Conservation (phyloP, 1,139 yeast species). For the Scheffersomyces illinoinensis region DNA sequence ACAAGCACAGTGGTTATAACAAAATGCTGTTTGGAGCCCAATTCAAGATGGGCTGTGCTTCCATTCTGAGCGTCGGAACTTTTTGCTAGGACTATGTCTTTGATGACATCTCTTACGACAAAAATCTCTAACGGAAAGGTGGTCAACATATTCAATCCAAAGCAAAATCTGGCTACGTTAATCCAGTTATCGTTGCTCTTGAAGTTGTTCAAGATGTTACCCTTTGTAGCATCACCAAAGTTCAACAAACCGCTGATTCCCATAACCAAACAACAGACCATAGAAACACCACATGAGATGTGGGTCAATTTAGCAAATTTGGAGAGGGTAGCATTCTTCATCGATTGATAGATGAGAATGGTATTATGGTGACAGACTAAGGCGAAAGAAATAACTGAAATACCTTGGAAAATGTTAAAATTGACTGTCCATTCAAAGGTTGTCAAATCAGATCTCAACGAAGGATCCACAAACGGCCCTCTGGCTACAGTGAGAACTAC, state of each 20-base stretch:
- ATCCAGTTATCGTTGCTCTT: slow-evolving; percentile 70
- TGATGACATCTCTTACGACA: slow-evolving; percentile 82
- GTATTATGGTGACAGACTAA: slow-evolving; percentile 95
- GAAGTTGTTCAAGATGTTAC: slow-evolving; percentile 85
- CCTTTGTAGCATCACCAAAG: slow-evolving; percentile 78
- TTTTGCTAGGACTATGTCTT: slow-evolving; percentile 54
- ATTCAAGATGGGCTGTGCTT: slow-evolving; percentile 39
- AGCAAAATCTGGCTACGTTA: slow-evolving; percentile 85
- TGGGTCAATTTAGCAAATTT: slow-evolving; percentile 80
- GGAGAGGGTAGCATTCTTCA: slow-evolving; percentile 71
- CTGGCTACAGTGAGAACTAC: slow-evolving; percentile 70
- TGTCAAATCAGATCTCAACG: slow-evolving; percentile 49
- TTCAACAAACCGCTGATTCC: slow-evolving; percentile 78
- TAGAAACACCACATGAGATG: slow-evolving; percentile 77
- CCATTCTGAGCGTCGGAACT: slow-evolving; percentile 11
- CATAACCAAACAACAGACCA: slow-evolving; percentile 75
- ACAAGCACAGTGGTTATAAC: slow-evolving; percentile 69
- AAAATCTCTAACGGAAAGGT: slow-evolving; percentile 90
- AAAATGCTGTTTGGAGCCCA: slow-evolving; percentile 55
- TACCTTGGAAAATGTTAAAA: slow-evolving; percentile 76
- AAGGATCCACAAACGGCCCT: slow-evolving; percentile 62
- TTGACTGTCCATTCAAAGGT: slow-evolving; percentile 56
- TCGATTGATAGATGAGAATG: slow-evolving; percentile 81
- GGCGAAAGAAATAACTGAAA: slow-evolving; percentile 90
- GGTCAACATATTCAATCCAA: slow-evolving; percentile 92